Evolutionary conservation across 768 basidiomycete genomes (phyloP), one percentile per base, ranked within the genome.

Genomic region (Boletus sp.): DNA sequence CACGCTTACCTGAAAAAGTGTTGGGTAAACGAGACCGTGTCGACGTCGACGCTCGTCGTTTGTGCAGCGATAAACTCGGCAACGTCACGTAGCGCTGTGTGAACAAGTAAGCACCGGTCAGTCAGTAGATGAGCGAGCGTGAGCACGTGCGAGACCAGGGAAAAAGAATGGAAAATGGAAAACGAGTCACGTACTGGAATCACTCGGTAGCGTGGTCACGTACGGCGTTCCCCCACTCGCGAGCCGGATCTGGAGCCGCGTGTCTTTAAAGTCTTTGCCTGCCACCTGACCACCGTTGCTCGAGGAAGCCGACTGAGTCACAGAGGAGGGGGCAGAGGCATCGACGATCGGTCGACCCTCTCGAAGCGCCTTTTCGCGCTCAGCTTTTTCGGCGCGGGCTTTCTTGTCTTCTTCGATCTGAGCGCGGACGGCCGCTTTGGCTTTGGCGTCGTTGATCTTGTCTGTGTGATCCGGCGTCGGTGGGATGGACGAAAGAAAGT

Each of bases 391-490:
- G 0, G 92, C 92, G 18, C 96, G 85, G 9, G 84, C 87, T 51
- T 83, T 83, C 76, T 94, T 98, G 77, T 97, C 95, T 0, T 87
- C 91, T 72, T 95, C 94, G 62, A 98, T 97, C 71, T 97, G 94
- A 1, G 90, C 92, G 69, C 93, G 94, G 67, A 98, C 78, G 1
- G 90, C 90, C 4, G 91, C 92, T 60, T 78, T 85, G 2, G 94
- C 95, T 65, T 86, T 87, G 11, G 86, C 86, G 48, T 98, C 96
- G 50, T 89, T 91, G 40, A 92, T 67, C 76, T 98, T 98, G 66
- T 98, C 96, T 95, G 66, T 24, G 24, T 24, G 24, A 24, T 24
- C 24, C 24, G 24, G 24, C 24, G 35, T 29, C 15, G 18, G 32
- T 29, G 7, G 28, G 15, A 24, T 24, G 4, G 24, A 17, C 2